A percentile compares a stretch with the other conserved stretches of the same genome.
Evolutionary conservation across 495 filamentous ascomycete species (phyloP).

Genomic region (Sordaria brevicollis): DNA sequence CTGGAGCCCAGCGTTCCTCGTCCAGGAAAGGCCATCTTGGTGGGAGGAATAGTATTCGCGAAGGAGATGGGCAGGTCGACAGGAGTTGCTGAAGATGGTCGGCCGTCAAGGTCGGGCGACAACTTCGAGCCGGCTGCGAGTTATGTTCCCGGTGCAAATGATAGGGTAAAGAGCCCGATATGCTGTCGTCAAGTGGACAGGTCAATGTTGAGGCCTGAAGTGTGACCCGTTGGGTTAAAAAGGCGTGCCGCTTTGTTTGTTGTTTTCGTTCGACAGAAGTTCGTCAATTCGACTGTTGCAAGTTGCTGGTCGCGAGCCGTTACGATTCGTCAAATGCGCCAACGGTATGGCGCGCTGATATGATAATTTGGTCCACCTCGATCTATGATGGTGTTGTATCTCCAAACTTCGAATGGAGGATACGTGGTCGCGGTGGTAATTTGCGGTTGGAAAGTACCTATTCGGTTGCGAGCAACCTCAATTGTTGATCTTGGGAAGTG

Average conservation of each 20-base stretch:
- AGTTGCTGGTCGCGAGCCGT: background rate
- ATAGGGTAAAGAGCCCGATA: background rate
- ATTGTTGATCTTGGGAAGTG: background rate
- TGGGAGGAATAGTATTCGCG: slow-evolving; percentile 58
- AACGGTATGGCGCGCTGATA: background rate
- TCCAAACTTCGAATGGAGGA: background rate
- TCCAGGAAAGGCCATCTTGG: slow-evolving; percentile 46
- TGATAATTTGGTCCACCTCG: background rate
- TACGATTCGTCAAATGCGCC: background rate
- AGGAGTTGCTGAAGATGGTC: background rate
- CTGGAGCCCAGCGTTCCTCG: slow-evolving; percentile 37
- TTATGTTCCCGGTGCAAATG: background rate
- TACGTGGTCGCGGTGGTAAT: background rate
- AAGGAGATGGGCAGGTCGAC: slow-evolving; percentile 40
- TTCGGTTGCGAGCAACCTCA: background rate
- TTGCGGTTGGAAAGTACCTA: background rate
- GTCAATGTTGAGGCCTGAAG: background rate
- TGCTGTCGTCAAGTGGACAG: background rate
- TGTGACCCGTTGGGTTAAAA: background rate
- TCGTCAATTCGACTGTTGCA: background rate
- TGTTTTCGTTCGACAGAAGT: background rate
- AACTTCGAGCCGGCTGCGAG: background rate
- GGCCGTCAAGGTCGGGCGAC: background rate
- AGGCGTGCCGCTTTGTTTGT: background rate
- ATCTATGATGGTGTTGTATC: background rate